Conservation (phyloP, 768 basidiomycete genomes). For the Xanthoconium stramineum region DNA sequence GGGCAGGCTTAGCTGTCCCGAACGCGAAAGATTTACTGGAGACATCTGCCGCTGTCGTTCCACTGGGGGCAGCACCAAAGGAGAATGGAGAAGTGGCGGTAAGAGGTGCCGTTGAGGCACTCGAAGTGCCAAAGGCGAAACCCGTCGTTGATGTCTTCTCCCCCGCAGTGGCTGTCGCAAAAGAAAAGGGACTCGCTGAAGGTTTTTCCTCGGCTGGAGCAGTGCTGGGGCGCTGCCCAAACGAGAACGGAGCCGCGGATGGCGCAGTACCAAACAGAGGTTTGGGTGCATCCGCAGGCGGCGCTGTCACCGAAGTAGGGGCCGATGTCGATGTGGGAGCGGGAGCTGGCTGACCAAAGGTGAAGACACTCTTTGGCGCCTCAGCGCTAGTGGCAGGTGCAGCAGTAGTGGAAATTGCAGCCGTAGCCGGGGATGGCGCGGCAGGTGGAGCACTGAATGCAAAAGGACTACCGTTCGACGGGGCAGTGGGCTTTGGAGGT, state of each 20-base stretch:
- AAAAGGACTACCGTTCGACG: conserved; percentile 16
- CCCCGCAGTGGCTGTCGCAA: conserved; percentile 33
- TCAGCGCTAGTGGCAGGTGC: conserved; percentile 16
- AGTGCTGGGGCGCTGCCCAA: conserved; percentile 33
- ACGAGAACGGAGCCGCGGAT: conserved; percentile 39
- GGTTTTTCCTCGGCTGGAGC: conserved; percentile 25
- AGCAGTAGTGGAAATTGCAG: conserved; percentile 9
- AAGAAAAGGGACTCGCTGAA: conserved; percentile 20
- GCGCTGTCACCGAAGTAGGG: conserved; percentile 2
- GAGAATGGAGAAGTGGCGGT: conserved; percentile 38
- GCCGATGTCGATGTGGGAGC: conserved; percentile 5
- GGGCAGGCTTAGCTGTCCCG: conserved; percentile 38
- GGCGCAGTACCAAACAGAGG: conserved; percentile 37
- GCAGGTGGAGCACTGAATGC: conserved; percentile 27
- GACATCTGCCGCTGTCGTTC: conserved; percentile 37
- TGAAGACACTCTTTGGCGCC: conserved; percentile 32
- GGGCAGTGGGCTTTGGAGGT: conserved; percentile 3
- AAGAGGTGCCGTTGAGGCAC: conserved; percentile 33
- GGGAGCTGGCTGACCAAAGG: conserved; percentile 28
- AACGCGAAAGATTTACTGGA: conserved; percentile 56
- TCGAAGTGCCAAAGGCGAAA: conserved; percentile 44
- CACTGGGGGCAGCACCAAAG: conserved; percentile 43
- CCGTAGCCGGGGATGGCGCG: conserved; percentile 1
- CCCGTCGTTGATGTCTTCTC: conserved; percentile 35
- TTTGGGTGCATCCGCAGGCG: conserved; percentile 38